These are phyloP conservation scores for Lactarius hatsudake DNA, from an alignment of 768 basidiomycete species.

Conservation along the genomic window DNA sequence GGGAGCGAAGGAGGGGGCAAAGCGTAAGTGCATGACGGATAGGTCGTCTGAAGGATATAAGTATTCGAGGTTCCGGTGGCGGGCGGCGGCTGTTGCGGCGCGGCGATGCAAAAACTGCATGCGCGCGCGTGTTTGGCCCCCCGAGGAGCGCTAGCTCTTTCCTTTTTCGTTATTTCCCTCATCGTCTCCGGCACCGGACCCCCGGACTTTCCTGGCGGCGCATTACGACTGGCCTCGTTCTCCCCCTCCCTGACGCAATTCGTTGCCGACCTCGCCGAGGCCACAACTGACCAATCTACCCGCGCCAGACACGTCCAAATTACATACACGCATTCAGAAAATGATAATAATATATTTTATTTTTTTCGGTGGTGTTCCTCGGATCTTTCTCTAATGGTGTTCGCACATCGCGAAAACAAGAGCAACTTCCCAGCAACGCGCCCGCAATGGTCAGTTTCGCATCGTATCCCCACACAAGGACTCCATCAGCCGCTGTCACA, in stretches of 20 bases:
- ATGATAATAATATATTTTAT: neutral
- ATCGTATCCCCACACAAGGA: slow-evolving; percentile 9
- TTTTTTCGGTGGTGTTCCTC: neutral
- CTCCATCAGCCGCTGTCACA: slow-evolving; percentile 21
- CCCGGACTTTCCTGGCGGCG: slow-evolving; percentile 15
- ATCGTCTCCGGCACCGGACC: slow-evolving; percentile 13
- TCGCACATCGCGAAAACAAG: slow-evolving; percentile 11
- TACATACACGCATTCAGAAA: slow-evolving; percentile 1
- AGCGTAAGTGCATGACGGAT: slow-evolving; percentile 24
- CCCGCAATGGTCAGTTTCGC: slow-evolving; percentile 6
- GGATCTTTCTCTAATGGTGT: slow-evolving; percentile 14
- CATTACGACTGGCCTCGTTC: neutral
- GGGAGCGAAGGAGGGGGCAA: slow-evolving; percentile 23
- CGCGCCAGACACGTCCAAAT: neutral
- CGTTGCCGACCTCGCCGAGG: slow-evolving; percentile 20
- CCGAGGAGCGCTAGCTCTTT: slow-evolving; percentile 26
- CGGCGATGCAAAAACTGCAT: slow-evolving; percentile 25
- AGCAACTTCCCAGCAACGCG: slow-evolving; percentile 19
- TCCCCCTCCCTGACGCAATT: neutral
- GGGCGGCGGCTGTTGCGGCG: slow-evolving; percentile 27
- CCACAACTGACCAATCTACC: neutral
- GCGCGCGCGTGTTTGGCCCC: slow-evolving; percentile 26
- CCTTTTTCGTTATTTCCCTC: slow-evolving; percentile 23
- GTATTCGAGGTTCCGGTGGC: slow-evolving; percentile 28
- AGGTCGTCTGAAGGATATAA: slow-evolving; percentile 26